These are phyloP conservation scores for Colletotrichum lindemuthianum DNA, from an alignment of 2,329 filamentous ascomycete species.

Conservation along the genomic window DNA sequence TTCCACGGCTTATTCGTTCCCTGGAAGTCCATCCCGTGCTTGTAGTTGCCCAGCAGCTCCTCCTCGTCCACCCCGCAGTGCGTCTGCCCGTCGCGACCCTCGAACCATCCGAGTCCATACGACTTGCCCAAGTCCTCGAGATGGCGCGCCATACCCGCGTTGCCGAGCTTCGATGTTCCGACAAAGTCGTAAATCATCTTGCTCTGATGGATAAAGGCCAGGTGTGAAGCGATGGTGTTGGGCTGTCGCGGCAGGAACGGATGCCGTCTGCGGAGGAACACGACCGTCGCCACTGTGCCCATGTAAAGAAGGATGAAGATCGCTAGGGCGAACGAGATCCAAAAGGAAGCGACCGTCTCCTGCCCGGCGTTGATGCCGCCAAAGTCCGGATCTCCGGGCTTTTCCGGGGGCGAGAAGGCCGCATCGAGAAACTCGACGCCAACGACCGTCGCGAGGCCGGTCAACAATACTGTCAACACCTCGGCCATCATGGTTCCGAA, in stretches of 20 bases:
- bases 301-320: conserved; percentile 74
- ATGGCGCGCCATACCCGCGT: conserved; percentile 68
- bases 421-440: conserved; percentile 67
- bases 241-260: conserved; percentile 82
- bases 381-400: conserved; percentile 25
- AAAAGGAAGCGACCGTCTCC: conserved; percentile 73
- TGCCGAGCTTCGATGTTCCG: conserved; percentile 71
- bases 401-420: conserved; percentile 33
- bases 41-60: conserved; percentile 72
- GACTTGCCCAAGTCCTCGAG: conserved; percentile 70
- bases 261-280: conserved; percentile 70
- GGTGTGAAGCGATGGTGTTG: conserved; percentile 78
- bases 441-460: conserved; percentile 72
- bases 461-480: conserved; percentile 75
- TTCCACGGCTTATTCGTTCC: conserved; percentile 64
- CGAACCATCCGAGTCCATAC: conserved; percentile 83
- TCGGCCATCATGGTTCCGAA: conserved; percentile 79
- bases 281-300: conserved; percentile 64
- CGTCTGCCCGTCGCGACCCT: conserved; percentile 75
- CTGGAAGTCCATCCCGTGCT: conserved; percentile 66
- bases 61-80: conserved; percentile 85
- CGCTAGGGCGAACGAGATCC: conserved; percentile 70
- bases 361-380: conserved; percentile 60
- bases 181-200: conserved; percentile 84
- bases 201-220: conserved; percentile 82